phyloP scores from a whole-genome alignment of 345 rosid genomes.

The Acer yangbiense region DNA sequence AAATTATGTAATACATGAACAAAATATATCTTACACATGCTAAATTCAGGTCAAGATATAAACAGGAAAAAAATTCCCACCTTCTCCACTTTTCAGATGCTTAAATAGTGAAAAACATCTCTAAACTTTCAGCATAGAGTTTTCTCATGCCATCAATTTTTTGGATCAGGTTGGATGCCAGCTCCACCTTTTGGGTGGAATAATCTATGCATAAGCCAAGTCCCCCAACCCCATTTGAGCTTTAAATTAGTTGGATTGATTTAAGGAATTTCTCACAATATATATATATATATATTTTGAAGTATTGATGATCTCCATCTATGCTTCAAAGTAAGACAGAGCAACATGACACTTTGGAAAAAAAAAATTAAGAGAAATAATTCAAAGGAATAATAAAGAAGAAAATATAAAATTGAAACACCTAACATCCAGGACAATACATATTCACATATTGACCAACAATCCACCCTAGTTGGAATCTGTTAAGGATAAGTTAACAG shows the following conservation, averaged over 20 bases:
- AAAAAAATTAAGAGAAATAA: too few relatives aligned
- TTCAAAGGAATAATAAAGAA: not conserved
- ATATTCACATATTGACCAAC: not conserved
- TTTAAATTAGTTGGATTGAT: not conserved
- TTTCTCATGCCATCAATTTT: not conserved
- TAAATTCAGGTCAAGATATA: conserved; percentile 2
- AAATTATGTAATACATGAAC: not conserved
- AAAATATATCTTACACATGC: not conserved
- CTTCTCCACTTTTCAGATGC: not conserved
- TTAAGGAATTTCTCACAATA: too few relatives aligned
- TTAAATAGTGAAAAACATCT: not conserved
- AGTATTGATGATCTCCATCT: not conserved
- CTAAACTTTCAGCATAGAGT: not conserved
- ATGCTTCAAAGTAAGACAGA: not conserved
- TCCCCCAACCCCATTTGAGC: not conserved
- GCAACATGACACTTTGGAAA: not conserved
- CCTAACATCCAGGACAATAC: not conserved
- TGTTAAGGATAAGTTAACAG: too few relatives aligned
- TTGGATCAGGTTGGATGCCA: too few relatives aligned
- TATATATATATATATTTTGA: too few relatives aligned
- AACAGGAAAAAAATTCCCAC: not conserved
- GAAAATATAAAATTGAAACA: not conserved
- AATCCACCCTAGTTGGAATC: not conserved
- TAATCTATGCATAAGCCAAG: not conserved
- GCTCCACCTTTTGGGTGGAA: not conserved